Percentiles rank a stretch among this genome's conserved stretches.
These are phyloP conservation scores for Aspergillus amoenus DNA, from an alignment of 2,329 filamentous ascomycete genomes.

Conservation along the genomic window DNA sequence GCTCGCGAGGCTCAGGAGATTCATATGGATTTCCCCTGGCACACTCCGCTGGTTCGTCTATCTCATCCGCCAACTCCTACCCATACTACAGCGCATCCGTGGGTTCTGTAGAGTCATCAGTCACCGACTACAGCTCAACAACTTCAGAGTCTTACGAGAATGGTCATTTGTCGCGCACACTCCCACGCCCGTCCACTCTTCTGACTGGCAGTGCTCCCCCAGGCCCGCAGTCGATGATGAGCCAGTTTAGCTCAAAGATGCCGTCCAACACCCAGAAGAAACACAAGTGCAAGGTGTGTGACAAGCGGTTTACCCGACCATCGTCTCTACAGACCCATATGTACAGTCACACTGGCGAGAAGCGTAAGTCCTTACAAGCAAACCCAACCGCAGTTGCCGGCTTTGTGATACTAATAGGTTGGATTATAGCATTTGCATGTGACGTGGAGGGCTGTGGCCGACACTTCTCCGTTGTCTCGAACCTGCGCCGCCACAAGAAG, in stretches of 20 bases:
- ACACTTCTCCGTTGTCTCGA: constrained; percentile 96
- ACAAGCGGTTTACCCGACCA: constrained; percentile 93
- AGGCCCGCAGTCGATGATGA: constrained; percentile 96
- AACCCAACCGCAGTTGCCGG: background rate
- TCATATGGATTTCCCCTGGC: constrained; percentile 88
- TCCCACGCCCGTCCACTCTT: constrained; percentile 73
- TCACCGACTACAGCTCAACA: constrained; percentile 89
- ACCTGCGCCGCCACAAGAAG: constrained; percentile 90
- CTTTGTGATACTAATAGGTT: constrained; percentile 19
- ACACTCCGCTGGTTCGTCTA: constrained; percentile 90
- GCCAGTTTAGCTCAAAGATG: constrained; percentile 95
- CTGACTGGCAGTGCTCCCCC: constrained; percentile 66
- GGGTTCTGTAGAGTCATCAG: constrained; percentile 65
- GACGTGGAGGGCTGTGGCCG: constrained; percentile 93
- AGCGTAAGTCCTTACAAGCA: constrained; percentile 67
- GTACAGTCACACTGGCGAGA: constrained; percentile 98
- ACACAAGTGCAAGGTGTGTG: constrained; percentile 98
- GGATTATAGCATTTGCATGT: constrained; percentile 75
- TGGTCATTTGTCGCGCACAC: constrained; percentile 69
- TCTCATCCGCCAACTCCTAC: constrained; percentile 79
- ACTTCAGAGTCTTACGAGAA: constrained; percentile 81
- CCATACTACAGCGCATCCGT: constrained; percentile 85
- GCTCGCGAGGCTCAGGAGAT: constrained; percentile 70
- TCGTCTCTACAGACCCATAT: constrained; percentile 96
- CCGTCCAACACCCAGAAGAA: constrained; percentile 97